Evolutionary conservation across 2,329 filamentous ascomycete genomes (phyloP).

Genomic region (Cadophora luteo-olivacea): DNA sequence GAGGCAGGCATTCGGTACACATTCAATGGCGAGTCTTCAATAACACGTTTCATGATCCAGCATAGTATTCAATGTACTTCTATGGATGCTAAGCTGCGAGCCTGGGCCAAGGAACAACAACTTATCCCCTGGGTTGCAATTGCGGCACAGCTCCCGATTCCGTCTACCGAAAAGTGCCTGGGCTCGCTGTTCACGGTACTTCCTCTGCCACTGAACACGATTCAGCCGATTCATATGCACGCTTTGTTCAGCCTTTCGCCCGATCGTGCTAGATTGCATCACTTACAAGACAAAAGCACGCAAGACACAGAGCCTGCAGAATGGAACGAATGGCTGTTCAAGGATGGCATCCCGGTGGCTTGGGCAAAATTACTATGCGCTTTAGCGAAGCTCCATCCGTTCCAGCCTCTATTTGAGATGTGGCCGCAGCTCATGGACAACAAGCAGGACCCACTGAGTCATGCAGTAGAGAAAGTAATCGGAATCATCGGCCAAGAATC

Average conservation of each 20-base stretch:
- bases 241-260: conserved; percentile 46
- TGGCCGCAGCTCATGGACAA: conserved; percentile 33
- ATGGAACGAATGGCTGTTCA: conserved; percentile 45
- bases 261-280: conserved; percentile 43
- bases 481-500: conserved; percentile 27
- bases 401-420: conserved; percentile 26
- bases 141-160: conserved; percentile 41
- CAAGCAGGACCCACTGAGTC: conserved; percentile 24
- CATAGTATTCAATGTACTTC: conserved; percentile 38
- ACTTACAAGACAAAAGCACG: conserved; percentile 33
- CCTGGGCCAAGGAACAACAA: conserved; percentile 42
- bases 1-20: conserved; percentile 24
- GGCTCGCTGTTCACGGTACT: conserved; percentile 43
- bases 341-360: conserved; percentile 34
- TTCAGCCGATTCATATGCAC: conserved; percentile 47
- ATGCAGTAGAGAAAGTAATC: conserved; percentile 29
- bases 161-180: conserved; percentile 16
- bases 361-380: conserved; percentile 39
- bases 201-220: conserved; percentile 43
- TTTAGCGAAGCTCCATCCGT: conserved; percentile 24
- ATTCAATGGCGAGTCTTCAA: conserved; percentile 9
- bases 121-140: conserved; percentile 46
- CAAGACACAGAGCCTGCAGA: conserved; percentile 37
- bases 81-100: conserved; percentile 34
- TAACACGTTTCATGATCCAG: conserved; percentile 39